Evolutionary conservation across 345 rosid genomes (phyloP).

Genomic region (Hibiscus tridactylites): DNA sequence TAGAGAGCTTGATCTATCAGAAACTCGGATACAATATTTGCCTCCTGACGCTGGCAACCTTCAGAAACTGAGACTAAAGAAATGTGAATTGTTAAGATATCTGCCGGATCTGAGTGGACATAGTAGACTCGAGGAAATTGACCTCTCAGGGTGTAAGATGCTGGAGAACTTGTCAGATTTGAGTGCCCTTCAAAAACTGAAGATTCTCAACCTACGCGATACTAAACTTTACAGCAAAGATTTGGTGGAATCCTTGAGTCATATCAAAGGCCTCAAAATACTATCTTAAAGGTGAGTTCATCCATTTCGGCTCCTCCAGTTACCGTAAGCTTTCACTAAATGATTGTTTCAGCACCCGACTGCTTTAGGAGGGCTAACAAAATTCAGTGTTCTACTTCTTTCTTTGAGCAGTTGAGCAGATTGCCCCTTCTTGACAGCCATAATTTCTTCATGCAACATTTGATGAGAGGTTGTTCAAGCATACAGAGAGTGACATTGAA

Average conservation of each 20-base stretch:
- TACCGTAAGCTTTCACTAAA: neutral
- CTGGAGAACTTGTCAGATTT: neutral
- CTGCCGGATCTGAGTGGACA: neutral
- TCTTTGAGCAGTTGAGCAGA: neutral
- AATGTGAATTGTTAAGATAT: neutral
- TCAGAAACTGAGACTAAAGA: constrained; percentile 1
- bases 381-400: neutral
- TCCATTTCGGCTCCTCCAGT: neutral
- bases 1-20: constrained; percentile 32
- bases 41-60: constrained; percentile 16
- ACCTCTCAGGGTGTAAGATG: neutral
- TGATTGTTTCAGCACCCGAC: neutral
- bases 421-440: neutral
- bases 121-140: neutral
- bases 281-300: neutral
- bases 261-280: neutral
- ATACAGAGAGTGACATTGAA: neutral
- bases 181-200: neutral
- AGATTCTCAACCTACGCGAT: neutral
- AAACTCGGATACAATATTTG: constrained; percentile 22
- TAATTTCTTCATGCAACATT: neutral
- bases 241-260: neutral
- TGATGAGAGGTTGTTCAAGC: neutral
- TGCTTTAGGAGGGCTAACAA: neutral
- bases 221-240: neutral